Evolutionary conservation across 495 filamentous ascomycete genomes (phyloP), one percentile per base, ranked within the genome.

Genomic region (Saxophila tyrrhenica): DNA sequence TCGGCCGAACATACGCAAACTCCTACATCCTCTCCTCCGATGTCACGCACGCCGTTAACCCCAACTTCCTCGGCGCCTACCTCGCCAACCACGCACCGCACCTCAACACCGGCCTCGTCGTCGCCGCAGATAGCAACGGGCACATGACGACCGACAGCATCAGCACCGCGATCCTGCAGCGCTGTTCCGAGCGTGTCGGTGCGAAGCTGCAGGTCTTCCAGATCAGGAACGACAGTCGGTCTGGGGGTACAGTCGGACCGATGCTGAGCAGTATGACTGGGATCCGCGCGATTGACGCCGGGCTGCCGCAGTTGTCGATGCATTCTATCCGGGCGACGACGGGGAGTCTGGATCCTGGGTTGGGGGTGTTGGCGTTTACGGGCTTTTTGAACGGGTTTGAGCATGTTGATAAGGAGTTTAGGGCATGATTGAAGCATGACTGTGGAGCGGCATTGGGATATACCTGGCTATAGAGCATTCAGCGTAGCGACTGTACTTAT

Each of bases 171-270:
- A 74, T 96, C 46, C 70, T 96, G 17, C 78, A 82, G 60, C 77
- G 83, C 16, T 74, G 92, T 43, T 88, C 86, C 3, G 79, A 84
- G 45, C 82, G 83, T 42, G 75, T 74, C 50, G 85, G 75, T 29
- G 76, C 78, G 25, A 79, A 76, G 29, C 69, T 94, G 58, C 92
- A 98, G 70, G 72, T 90, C 13, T 96, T 96, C 75, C 89, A 95
- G 73, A 95, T 96, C 64, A 75, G 92, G 35, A 98, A 98, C 62
- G 92, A 96, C 66, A 80, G 73, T 8, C 74, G 92, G 29, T 84
- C 78, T 59, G 92, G 92, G 25, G 92, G 92, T 2, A 98, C 92
- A 1, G 89, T 96, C n/a, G 92, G 92, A 0, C 92, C 92, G 1
- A 91, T 94, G 84, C 75, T 94, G 41, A 86, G 81, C 56, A 73